Evolutionary conservation across 2,329 filamentous ascomycete genomes (phyloP).

Genomic region (Trichoderma afroharzianum): DNA sequence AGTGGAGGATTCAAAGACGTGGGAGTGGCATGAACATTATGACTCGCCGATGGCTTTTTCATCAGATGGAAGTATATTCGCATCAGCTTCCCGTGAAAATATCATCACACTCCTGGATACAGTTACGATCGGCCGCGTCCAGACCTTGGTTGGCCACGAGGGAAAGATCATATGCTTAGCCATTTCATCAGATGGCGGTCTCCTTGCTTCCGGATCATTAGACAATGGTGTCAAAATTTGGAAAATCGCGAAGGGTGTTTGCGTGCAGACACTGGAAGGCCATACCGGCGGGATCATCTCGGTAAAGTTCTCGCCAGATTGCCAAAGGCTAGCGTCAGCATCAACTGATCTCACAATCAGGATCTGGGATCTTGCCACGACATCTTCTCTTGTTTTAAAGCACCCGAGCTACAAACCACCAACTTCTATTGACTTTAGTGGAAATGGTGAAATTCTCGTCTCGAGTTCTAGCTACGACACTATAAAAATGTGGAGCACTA

Average conservation of each 20-base stretch:
- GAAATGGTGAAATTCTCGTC: background rate
- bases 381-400: background rate
- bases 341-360: background rate
- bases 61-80: background rate
- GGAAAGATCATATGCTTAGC: background rate
- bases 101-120: background rate
- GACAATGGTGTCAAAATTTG: background rate
- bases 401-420: background rate
- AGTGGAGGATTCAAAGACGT: background rate
- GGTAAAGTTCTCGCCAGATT: constrained; percentile 3
- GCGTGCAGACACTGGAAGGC: background rate
- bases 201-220: background rate
- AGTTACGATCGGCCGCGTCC: background rate
- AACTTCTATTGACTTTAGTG: background rate
- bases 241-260: background rate
- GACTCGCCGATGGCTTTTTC: background rate
- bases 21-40: background rate
- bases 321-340: background rate
- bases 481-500: background rate
- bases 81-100: background rate
- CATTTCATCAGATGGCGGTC: background rate
- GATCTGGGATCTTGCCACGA: constrained; percentile 4
- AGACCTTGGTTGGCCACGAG: background rate
- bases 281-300: background rate
- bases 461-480: background rate